These are phyloP conservation scores for Daldinia childiae DNA, from an alignment of 495 filamentous ascomycete genomes.

Conservation along the genomic window DNA sequence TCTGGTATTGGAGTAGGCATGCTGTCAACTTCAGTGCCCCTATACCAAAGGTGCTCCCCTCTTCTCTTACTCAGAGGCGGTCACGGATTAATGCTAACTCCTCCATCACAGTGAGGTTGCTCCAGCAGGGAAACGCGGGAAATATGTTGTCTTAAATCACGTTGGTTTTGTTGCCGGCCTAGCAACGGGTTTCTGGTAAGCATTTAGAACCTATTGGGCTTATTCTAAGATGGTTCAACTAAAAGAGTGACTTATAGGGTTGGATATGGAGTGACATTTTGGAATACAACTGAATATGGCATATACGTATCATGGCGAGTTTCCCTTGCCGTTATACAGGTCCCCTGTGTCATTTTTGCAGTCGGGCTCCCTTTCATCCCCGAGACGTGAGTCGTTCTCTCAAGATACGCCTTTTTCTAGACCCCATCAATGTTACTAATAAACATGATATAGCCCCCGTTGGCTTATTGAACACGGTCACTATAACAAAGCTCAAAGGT, in stretches of 20 bases:
- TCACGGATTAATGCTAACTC: neutral
- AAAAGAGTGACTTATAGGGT: constrained; percentile 44
- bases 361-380: constrained; percentile 58
- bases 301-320: constrained; percentile 56
- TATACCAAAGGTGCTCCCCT: constrained; percentile 61
- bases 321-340: constrained; percentile 55
- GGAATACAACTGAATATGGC: constrained; percentile 44
- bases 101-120: constrained; percentile 58
- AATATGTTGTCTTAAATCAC: constrained; percentile 66
- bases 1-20: constrained; percentile 62
- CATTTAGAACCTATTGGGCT: neutral
- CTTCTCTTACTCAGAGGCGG: neutral
- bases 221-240: neutral
- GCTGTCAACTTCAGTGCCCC: constrained; percentile 64
- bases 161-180: constrained; percentile 64
- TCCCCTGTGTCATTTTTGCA: constrained; percentile 57
- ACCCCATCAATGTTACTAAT: neutral
- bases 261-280: constrained; percentile 57
- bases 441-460: constrained; percentile 46
- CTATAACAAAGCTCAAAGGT: constrained; percentile 47
- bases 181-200: constrained; percentile 63
- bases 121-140: constrained; percentile 60
- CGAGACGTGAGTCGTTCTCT: constrained; percentile 54
- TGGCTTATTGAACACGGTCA: constrained; percentile 61
- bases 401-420: neutral